Evolutionary conservation across 176 grass and related monocot species (phyloP).

Genomic region (Microstegium vimineum): DNA sequence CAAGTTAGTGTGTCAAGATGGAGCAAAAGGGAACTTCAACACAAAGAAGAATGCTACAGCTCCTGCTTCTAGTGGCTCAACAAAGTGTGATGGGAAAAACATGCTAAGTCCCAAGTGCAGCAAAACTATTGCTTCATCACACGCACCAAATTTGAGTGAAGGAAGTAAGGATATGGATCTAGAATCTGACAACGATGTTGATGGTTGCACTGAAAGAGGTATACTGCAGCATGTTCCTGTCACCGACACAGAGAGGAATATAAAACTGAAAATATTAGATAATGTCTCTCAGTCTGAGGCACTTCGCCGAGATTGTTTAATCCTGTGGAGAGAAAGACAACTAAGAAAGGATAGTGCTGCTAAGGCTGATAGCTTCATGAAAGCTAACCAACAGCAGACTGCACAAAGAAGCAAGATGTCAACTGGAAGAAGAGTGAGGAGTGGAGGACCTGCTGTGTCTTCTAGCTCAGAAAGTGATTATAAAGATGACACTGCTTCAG

Average conservation of each 20-base stretch:
- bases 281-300: conserved; percentile 13
- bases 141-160: conserved; percentile 11
- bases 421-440: background rate
- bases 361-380: conserved; percentile 2
- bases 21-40: conserved; percentile 5
- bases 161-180: conserved; percentile 20
- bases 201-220: conserved; percentile 6
- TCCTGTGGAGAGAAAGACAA: conserved; percentile 24
- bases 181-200: conserved; percentile 12
- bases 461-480: conserved; percentile 23
- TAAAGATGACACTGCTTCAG: background rate
- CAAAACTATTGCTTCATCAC: conserved; percentile 28
- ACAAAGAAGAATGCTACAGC: background rate
- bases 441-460: conserved; percentile 3
- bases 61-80: conserved; percentile 14
- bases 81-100: conserved; percentile 20
- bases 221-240: background rate
- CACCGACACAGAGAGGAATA: background rate
- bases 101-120: conserved; percentile 14
- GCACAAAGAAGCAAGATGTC: background rate
- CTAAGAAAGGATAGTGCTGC: conserved; percentile 18
- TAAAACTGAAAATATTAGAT: conserved; percentile 5
- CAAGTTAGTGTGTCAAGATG: conserved; percentile 4
- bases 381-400: background rate
- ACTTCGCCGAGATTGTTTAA: conserved; percentile 24